phyloP scores from a whole-genome alignment of 148 eudicot genomes.

The Nyssa sinensis region DNA sequence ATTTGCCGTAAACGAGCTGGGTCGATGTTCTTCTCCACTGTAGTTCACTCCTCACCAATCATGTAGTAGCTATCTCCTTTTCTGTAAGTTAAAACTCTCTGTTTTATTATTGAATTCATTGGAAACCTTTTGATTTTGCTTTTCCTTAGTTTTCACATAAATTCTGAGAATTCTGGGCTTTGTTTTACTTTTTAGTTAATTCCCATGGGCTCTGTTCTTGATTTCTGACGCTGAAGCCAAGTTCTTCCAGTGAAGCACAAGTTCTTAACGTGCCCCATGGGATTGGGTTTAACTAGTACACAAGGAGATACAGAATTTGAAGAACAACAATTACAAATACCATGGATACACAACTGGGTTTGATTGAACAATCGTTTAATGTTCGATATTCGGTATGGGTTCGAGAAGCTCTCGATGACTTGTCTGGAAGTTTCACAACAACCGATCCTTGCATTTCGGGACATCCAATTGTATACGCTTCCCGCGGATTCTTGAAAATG shows the following conservation, averaged over 20 bases:
- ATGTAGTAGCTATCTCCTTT: not conserved
- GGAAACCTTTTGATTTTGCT: not conserved
- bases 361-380: slow-evolving; percentile 54
- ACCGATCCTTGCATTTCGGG: slow-evolving; percentile 82
- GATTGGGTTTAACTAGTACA: slow-evolving; percentile 43
- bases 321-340: slow-evolving; percentile 19
- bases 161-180: not conserved
- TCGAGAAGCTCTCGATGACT: slow-evolving; percentile 69
- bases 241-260: slow-evolving; percentile 14
- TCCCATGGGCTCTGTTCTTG: not conserved
- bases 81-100: not conserved
- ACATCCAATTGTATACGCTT: slow-evolving; percentile 90
- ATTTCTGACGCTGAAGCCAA: slow-evolving; percentile 15
- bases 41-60: not conserved
- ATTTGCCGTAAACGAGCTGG: not conserved
- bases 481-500: slow-evolving; percentile 76
- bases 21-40: slow-evolving; percentile 17
- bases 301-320: slow-evolving; percentile 26
- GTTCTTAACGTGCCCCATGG: slow-evolving; percentile 64
- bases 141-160: not conserved
- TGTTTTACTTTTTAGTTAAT: not conserved
- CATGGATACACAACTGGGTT: slow-evolving; percentile 68
- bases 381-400: slow-evolving; percentile 63
- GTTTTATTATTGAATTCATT: not conserved
- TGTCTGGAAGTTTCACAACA: slow-evolving; percentile 64